Evolutionary conservation across 768 basidiomycete genomes (phyloP).

Genomic region (Hypholoma fasciculare): DNA sequence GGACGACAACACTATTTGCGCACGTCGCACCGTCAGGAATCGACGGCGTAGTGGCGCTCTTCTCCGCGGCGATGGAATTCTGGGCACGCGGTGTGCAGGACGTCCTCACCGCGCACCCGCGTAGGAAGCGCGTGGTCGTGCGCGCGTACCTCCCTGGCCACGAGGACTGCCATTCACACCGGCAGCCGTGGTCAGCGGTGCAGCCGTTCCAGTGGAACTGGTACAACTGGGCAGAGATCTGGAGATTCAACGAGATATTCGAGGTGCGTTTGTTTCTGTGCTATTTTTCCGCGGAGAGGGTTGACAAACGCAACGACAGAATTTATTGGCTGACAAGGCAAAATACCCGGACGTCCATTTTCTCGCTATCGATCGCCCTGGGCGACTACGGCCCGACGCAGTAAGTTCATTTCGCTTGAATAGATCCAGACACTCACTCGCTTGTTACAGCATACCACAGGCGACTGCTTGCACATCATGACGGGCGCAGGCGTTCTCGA

Average conservation of each 20-base stretch:
- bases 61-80: conserved; percentile 51
- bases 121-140: conserved; percentile 48
- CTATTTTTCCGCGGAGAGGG: neutral
- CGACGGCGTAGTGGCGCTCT: conserved; percentile 55
- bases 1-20: conserved; percentile 59
- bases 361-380: conserved; percentile 62
- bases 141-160: conserved; percentile 67
- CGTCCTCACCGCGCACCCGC: conserved; percentile 27
- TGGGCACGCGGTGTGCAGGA: conserved; percentile 57
- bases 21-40: conserved; percentile 42
- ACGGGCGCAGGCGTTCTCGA: conserved; percentile 48
- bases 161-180: conserved; percentile 57
- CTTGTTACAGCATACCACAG: conserved; percentile 16
- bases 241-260: conserved; percentile 57
- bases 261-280: conserved; percentile 38
- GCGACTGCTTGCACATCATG: conserved; percentile 50
- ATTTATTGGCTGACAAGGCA: conserved; percentile 31
- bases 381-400: conserved; percentile 62
- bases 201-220: conserved; percentile 44
- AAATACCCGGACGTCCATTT: conserved; percentile 58
- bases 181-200: conserved; percentile 46
- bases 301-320: conserved; percentile 28
- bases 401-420: conserved; percentile 34
- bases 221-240: conserved; percentile 70
- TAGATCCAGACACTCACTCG: neutral